phyloP scores from a whole-genome alignment of 2,329 filamentous ascomycete genomes.

The Mycosphaerella sp. region DNA sequence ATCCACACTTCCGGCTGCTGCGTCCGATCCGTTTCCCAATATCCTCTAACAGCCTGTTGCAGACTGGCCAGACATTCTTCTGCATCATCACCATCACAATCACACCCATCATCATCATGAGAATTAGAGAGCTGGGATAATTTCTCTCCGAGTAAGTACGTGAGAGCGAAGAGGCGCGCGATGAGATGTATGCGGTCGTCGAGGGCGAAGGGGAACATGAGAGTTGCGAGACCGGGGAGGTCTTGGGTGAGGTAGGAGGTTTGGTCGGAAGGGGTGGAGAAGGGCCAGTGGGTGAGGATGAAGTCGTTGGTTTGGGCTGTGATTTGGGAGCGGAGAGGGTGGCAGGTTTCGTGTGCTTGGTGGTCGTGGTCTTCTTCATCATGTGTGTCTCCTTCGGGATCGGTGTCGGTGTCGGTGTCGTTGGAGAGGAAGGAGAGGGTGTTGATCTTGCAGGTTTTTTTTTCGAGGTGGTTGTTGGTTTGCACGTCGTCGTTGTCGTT shows the following conservation, averaged over 20 bases:
- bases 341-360: not conserved
- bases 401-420: not conserved
- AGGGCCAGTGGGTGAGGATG: slow-evolving; percentile 14
- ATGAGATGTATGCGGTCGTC: slow-evolving; percentile 14
- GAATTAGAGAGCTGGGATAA: too few species aligned
- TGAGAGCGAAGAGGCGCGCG: slow-evolving; percentile 12
- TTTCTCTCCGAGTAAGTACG: slow-evolving; percentile 10
- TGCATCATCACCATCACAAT: not conserved
- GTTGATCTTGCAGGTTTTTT: slow-evolving; percentile 1
- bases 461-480: not conserved
- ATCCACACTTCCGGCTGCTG: slow-evolving; percentile 11
- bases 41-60: slow-evolving; percentile 13
- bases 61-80: slow-evolving; percentile 11
- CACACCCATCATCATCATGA: too few species aligned
- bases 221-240: slow-evolving; percentile 10
- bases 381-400: too few species aligned
- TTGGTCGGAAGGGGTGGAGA: slow-evolving; percentile 3
- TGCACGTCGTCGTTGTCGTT: not conserved
- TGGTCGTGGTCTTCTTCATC: too few species aligned
- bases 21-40: slow-evolving; percentile 13
- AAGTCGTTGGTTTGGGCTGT: slow-evolving; percentile 10
- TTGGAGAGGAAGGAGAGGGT: too few species aligned
- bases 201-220: slow-evolving; percentile 12
- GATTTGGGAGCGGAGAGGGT: slow-evolving; percentile 6
- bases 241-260: slow-evolving; percentile 6